These are phyloP conservation scores for Colletotrichum plurivorum DNA, from an alignment of 2,329 filamentous ascomycete genomes.

Conservation along the genomic window DNA sequence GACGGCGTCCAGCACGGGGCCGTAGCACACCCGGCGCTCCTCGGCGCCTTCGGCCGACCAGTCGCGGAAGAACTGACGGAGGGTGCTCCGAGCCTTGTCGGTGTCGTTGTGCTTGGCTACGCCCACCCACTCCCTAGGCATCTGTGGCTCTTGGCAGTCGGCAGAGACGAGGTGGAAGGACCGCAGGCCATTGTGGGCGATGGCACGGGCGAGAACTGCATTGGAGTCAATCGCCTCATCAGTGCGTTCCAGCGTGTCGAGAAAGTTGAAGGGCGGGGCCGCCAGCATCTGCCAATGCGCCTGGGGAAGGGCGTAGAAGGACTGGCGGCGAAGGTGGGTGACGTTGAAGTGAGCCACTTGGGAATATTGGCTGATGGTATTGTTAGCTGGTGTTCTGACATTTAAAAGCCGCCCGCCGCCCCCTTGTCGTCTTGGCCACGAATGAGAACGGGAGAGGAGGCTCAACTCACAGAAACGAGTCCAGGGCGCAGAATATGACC, in stretches of 20 bases:
- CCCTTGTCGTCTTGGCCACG: no score
- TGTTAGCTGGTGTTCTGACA: no score
- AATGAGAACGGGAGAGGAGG: not conserved
- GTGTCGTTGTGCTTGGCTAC: slow-evolving; percentile 81
- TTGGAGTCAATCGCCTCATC: slow-evolving; percentile 93
- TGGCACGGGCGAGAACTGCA: slow-evolving; percentile 83
- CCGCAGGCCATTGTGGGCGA: slow-evolving; percentile 77
- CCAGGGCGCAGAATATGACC: slow-evolving; percentile 85
- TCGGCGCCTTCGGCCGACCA: slow-evolving; percentile 84
- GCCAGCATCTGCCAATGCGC: slow-evolving; percentile 88
- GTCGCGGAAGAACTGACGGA: slow-evolving; percentile 95
- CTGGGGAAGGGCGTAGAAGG: slow-evolving; percentile 91
- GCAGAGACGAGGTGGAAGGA: slow-evolving; percentile 71
- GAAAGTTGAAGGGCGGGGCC: slow-evolving; percentile 83
- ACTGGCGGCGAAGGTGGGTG: slow-evolving; percentile 90
- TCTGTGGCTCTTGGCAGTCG: slow-evolving; percentile 56
- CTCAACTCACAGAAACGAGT: slow-evolving; percentile 86
- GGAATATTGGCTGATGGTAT: slow-evolving; percentile 80
- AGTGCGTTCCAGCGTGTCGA: slow-evolving; percentile 82
- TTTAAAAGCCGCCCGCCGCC: no score
- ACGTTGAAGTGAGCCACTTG: slow-evolving; percentile 89
- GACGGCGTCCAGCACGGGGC: slow-evolving; percentile 78
- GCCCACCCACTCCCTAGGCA: slow-evolving; percentile 77
- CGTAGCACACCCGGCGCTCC: slow-evolving; percentile 85
- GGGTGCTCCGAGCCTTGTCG: slow-evolving; percentile 92